These are phyloP conservation scores for Parascedosporium putredinis DNA, from an alignment of 2,329 filamentous ascomycete genomes.

Conservation along the genomic window DNA sequence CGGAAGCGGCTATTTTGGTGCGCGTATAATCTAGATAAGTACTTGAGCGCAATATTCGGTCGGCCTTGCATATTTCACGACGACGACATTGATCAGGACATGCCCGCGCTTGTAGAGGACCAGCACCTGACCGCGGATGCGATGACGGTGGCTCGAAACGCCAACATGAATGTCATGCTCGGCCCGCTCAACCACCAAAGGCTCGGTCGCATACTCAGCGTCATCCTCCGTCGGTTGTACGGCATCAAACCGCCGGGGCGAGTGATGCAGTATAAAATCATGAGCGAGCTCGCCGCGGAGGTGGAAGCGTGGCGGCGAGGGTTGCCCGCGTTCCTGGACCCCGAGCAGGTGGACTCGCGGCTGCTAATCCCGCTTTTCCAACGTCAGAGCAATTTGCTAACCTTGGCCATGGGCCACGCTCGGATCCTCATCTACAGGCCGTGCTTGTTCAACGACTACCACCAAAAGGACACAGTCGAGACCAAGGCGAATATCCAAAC, in stretches of 20 bases:
- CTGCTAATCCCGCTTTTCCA: conserved; percentile 28
- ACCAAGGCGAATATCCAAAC: conserved; percentile 14
- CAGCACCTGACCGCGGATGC: background rate
- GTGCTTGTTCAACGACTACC: conserved; percentile 24
- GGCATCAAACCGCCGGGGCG: conserved; percentile 23
- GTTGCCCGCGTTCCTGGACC: conserved; percentile 25
- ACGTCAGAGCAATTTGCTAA: conserved; percentile 29
- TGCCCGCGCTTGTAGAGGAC: conserved; percentile 45
- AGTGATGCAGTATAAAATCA: conserved; percentile 16
- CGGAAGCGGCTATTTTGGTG: conserved; percentile 48
- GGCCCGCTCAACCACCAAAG: conserved; percentile 19
- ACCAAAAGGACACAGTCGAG: conserved; percentile 15
- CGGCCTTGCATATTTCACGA: conserved; percentile 52
- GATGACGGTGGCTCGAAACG: background rate
- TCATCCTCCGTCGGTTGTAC: conserved; percentile 24
- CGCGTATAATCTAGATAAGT: conserved; percentile 53
- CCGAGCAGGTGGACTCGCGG: conserved; percentile 23
- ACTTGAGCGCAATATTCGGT: conserved; percentile 52
- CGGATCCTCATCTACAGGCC: conserved; percentile 28
- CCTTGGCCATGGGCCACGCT: conserved; percentile 31
- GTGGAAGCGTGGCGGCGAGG: conserved; percentile 24
- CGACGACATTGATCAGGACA: conserved; percentile 53
- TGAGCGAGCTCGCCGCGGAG: conserved; percentile 19
- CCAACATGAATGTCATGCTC: conserved; percentile 17
- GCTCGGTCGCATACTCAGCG: conserved; percentile 24